Evolutionary conservation across 2,329 filamentous ascomycete genomes (phyloP).

Genomic region (Sarocladium kiliense): DNA sequence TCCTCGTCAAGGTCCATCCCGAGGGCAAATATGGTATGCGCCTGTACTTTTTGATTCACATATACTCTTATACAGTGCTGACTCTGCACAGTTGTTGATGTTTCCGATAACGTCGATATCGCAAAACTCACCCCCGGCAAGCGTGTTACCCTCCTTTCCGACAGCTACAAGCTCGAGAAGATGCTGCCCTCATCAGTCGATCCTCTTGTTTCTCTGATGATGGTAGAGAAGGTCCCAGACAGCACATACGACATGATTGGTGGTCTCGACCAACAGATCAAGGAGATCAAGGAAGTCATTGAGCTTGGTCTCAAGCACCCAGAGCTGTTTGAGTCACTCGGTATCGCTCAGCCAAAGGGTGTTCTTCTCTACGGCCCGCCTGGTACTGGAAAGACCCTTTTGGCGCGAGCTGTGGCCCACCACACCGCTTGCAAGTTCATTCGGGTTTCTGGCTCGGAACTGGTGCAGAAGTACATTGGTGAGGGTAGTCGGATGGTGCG

Average conservation of each 20-base stretch:
- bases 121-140: conserved; percentile 95
- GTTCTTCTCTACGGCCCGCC: conserved; percentile 95
- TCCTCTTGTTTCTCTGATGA: conserved; percentile 98
- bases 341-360: conserved; percentile 96
- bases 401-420: conserved; percentile 93
- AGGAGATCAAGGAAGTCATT: conserved; percentile 99
- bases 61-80: conserved; percentile 7
- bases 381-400: conserved; percentile 92
- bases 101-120: conserved; percentile 91
- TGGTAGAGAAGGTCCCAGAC: conserved; percentile 99
- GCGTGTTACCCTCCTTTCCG: conserved; percentile 91
- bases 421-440: conserved; percentile 99
- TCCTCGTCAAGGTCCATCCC: conserved; percentile 96
- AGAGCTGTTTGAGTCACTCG: conserved; percentile 97
- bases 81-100: conserved; percentile 71
- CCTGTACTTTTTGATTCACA: not conserved
- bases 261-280: conserved; percentile 97
- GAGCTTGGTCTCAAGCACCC: conserved; percentile 97
- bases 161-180: conserved; percentile 98
- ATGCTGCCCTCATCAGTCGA: conserved; percentile 98
- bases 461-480: conserved; percentile 99
- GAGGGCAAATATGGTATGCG: conserved; percentile 96
- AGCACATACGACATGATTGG: conserved; percentile 99
- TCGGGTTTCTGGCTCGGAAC: conserved; percentile 87
- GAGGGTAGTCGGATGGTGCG: conserved; percentile 98